A percentile compares a stretch with the other conserved stretches of the same genome.
phyloP scores from a whole-genome alignment of 2,329 filamentous ascomycete species.

The Aspergillus ruber region DNA sequence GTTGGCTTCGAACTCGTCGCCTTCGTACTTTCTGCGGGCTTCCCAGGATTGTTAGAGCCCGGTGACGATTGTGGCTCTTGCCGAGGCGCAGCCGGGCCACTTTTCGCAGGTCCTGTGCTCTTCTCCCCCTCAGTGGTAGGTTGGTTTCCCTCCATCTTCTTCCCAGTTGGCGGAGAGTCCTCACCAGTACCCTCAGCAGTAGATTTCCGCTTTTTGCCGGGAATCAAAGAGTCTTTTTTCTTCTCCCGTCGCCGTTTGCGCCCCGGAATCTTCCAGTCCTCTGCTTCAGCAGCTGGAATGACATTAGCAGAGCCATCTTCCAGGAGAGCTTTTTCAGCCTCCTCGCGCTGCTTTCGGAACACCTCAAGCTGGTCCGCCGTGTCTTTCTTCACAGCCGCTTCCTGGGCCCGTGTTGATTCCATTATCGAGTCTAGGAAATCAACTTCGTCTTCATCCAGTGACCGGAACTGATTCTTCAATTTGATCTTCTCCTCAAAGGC shows the following conservation, averaged over 20 bases:
- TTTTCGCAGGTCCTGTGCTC: background rate
- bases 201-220: slow-evolving; percentile 41
- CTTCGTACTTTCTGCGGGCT: background rate
- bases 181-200: slow-evolving; percentile 13
- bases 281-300: slow-evolving; percentile 28
- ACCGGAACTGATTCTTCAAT: slow-evolving; percentile 47
- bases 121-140: background rate
- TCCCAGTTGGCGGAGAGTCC: slow-evolving; percentile 3
- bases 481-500: slow-evolving; percentile 46
- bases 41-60: background rate
- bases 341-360: slow-evolving; percentile 55
- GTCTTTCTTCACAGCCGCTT: slow-evolving; percentile 52
- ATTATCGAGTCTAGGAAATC: slow-evolving; percentile 51
- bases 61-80: background rate
- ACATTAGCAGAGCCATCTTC: slow-evolving; percentile 32
- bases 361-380: slow-evolving; percentile 53
- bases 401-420: slow-evolving; percentile 51
- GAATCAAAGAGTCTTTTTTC: slow-evolving; percentile 33
- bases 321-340: slow-evolving; percentile 47
- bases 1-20: slow-evolving; percentile 1
- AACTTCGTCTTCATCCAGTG: slow-evolving; percentile 47
- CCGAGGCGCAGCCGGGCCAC: background rate
- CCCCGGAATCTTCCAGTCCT: slow-evolving; percentile 45
- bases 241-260: slow-evolving; percentile 50
- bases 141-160: slow-evolving; percentile 7